Percentiles rank a stretch among this genome's conserved stretches.
Conservation (phyloP, 768 basidiomycete genomes). For the Jaapia argillacea region DNA sequence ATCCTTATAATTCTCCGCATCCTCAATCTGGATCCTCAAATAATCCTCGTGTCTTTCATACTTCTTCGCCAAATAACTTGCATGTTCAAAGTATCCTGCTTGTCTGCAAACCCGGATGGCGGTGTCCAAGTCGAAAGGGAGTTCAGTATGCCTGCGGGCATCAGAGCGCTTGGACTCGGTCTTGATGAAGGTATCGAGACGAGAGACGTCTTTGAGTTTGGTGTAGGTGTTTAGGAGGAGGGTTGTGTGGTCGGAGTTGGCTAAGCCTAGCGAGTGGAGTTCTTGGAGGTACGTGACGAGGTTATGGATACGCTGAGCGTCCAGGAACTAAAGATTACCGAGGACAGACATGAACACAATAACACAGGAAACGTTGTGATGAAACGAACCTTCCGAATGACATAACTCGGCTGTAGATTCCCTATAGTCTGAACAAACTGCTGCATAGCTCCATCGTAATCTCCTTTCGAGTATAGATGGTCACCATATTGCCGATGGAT, state of each 20-base stretch:
- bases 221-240: slow-evolving; percentile 96
- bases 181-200: slow-evolving; percentile 88
- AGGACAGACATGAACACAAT: slow-evolving; percentile 5
- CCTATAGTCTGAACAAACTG: slow-evolving; percentile 91
- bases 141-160: too few species aligned
- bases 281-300: slow-evolving; percentile 95
- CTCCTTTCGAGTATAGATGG: slow-evolving; percentile 80
- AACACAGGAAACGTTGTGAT: neutral
- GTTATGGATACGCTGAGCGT: slow-evolving; percentile 92
- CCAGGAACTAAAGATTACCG: slow-evolving; percentile 89
- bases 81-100: slow-evolving; percentile 93
- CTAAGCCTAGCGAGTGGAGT: slow-evolving; percentile 79
- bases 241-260: slow-evolving; percentile 95
- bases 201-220: slow-evolving; percentile 84
- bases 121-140: slow-evolving; percentile 95
- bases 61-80: slow-evolving; percentile 85
- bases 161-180: slow-evolving; percentile 56
- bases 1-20: slow-evolving; percentile 71
- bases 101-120: slow-evolving; percentile 95
- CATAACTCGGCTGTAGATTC: slow-evolving; percentile 85
- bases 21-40: slow-evolving; percentile 89
- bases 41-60: slow-evolving; percentile 92
- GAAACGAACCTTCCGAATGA: slow-evolving; percentile 78
- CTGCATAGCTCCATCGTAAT: slow-evolving; percentile 89
- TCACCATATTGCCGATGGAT: slow-evolving; percentile 89